Base-by-base conservation (phyloP, 2,329 filamentous ascomycete species). In the Fusarium lateritium region DNA sequence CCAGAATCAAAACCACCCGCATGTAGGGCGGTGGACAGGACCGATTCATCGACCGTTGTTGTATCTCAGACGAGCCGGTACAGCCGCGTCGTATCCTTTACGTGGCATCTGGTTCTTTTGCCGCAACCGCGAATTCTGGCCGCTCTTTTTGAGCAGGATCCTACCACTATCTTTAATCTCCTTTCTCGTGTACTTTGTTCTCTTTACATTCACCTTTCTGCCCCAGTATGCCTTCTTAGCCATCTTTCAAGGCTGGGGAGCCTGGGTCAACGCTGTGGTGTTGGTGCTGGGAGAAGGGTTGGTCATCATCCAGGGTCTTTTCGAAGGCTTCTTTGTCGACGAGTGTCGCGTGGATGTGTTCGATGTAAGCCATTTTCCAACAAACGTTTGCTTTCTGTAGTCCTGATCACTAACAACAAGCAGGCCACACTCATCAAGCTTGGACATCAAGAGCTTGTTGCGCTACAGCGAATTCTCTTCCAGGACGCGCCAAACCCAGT, bases 211-310 rank as follows among this genome's bases (percentile, higher is more conserved):
- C 79, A 85, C 93, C 1, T 98, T 97, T 73, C 81, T 98, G 4
- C 95, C 95, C 0, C 93, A 98, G 77, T 94, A 94, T 57, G 92
- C 93, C 2, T 93, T 99, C 74, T 86, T 99, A 22, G 90, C 92
- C 17, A 88, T 98, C 71, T 98, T 98, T 78, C 94, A 98, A 74
- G 92, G 92, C 22, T 87, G 89, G 62, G 91, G 90, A 31, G 96
- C 96, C n/a, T 97, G 94, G 92, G 81, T 97, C 59, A 98, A 94
- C 73, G 94, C 92, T 4, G 89, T 93, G 1, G 91, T 98, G 67
- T 84, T 98, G 46, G 93, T 97, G 0, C 85, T 99, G n/a, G 93
- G 93, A 44, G 91, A 94, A 73, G 92, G 91, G 0, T 82, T 93
- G 69, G 89, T 94, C 39, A 91, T 94, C 55, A 89, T 92, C 14